Evolutionary conservation across 306 rosid genomes (phyloP).

Genomic region (Vigna nakashimae): DNA sequence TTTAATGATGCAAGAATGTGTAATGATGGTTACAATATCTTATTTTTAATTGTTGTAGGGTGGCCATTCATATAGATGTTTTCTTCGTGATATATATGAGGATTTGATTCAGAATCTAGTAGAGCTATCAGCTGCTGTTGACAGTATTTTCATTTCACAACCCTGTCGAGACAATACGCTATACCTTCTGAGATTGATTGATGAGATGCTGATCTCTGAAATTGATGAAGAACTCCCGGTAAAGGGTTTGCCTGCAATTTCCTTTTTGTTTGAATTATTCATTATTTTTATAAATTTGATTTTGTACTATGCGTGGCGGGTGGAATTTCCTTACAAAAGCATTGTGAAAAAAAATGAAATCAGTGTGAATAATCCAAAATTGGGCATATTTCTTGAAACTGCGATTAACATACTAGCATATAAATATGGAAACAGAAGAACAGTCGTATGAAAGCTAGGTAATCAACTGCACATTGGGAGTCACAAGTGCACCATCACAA

Average conservation of each 20-base stretch:
- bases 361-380: neutral
- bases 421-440: neutral
- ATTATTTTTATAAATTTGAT: constrained; percentile 14
- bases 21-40: constrained; percentile 19
- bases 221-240: constrained; percentile 86
- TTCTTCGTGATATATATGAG: constrained; percentile 83
- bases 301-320: constrained; percentile 1
- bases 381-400: constrained; percentile 19
- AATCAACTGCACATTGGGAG: constrained; percentile 10
- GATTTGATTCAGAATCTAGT: constrained; percentile 76
- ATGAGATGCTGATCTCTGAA: constrained; percentile 89
- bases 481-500: constrained; percentile 1
- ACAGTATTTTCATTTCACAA: constrained; percentile 77
- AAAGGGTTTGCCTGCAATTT: constrained; percentile 48
- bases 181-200: constrained; percentile 83
- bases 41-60: constrained; percentile 57
- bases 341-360: neutral
- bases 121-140: constrained; percentile 77
- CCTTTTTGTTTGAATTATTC: neutral
- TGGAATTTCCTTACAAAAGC: constrained; percentile 20
- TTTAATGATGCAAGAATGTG: constrained; percentile 40
- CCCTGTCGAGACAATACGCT: constrained; percentile 95
- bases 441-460: constrained; percentile 26
- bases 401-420: neutral
- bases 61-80: constrained; percentile 53